Base-by-base conservation (phyloP, 805 yeast species). In the Nematodospora valgi region DNA sequence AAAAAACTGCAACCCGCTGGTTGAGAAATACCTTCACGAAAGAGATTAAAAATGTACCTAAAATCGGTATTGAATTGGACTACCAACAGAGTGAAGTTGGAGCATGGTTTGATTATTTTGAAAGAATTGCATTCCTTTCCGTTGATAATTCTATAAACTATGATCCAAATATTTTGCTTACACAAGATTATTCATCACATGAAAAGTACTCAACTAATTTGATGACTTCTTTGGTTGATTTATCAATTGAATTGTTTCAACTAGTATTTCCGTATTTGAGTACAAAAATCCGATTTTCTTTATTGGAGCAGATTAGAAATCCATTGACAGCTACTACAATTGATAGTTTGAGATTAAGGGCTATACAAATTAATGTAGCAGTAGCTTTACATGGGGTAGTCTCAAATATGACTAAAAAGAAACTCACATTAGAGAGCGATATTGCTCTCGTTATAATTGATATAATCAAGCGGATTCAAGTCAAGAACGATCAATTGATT, bases 251-350 rank as follows among this genome's bases (percentile, higher is more conserved):
- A 40, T 67, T 89, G 2, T 86, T 88, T 51, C 77, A 85, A 4
- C 51, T 72, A 6, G 68, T 83, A 1, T 82, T 91, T 44, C 86
- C 94, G 0, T 65, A 70, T 39, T 72, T 91, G 45, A 77, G 89
- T 6, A 59, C 76, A 4, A 85, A 86, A 42, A 83, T 93, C 35
- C 97, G 91, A 50, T 80, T 82, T 39, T 87, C 97, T 1, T 68
- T 93, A n/a, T 58, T 93, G 14, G 97, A 91, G 49, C 85, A 80
- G 35, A 58, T 93, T 42, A 72, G 88, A 44, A 65, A 81, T 3
- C 56, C 69, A 2, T 39, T 74, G 31, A 65, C 76, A 19, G 59
- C 69, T 20, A 48, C 60, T 43, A 34, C 51, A 0, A 37, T 51
- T 10, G 67, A 62, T 36, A 60, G 65, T 0, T 40, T 62, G 17